Conservation (phyloP, 2,329 filamentous ascomycete species). For the Elsinoe batatas region DNA sequence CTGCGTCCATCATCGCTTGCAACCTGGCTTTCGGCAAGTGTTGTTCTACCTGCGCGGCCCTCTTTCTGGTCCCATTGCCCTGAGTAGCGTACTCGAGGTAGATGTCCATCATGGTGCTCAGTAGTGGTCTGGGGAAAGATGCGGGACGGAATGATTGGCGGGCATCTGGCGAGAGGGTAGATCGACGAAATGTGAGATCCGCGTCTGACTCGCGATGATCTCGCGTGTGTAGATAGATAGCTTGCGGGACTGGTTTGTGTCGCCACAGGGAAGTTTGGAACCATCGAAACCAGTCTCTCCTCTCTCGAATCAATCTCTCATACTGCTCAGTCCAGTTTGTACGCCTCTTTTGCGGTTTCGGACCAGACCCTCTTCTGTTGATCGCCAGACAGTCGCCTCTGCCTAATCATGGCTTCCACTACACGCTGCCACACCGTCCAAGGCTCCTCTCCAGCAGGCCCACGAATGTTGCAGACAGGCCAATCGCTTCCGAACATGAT, state of each 20-base stretch:
- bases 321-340: constrained; percentile 32
- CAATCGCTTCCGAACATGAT: constrained; percentile 92
- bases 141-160: no score
- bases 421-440: constrained; percentile 69
- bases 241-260: no score
- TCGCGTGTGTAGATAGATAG: no score
- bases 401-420: constrained; percentile 54
- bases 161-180: no score
- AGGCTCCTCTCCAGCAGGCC: constrained; percentile 45
- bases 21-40: constrained; percentile 39
- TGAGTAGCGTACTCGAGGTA: background rate
- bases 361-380: constrained; percentile 61
- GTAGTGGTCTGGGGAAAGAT: no score
- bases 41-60: constrained; percentile 35
- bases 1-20: constrained; percentile 35
- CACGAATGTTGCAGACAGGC: constrained; percentile 74
- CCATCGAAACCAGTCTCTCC: no score
- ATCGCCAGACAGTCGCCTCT: constrained; percentile 44
- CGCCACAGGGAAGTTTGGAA: no score
- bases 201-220: no score
- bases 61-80: background rate
- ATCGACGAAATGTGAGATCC: no score
- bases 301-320: no score
- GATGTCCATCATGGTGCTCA: no score
- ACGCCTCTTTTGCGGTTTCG: constrained; percentile 62